A percentile compares a stretch with the other conserved stretches of the same genome.
These are phyloP conservation scores for Knoxia roxburghii DNA, from an alignment of 257 asterid genomes.

Conservation along the genomic window DNA sequence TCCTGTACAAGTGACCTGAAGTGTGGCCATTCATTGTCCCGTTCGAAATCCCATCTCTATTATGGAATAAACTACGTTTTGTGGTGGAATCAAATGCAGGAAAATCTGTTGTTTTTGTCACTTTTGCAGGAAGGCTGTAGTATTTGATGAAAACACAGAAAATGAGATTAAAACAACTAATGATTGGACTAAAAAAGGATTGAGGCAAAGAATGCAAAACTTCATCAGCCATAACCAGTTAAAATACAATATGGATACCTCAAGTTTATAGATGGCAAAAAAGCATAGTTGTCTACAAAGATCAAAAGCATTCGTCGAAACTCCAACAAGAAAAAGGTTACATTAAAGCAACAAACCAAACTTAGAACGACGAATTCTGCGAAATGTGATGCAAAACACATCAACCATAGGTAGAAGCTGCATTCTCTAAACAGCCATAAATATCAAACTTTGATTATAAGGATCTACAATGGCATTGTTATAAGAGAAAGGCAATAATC, in stretches of 20 bases:
- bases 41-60: conserved; percentile 25
- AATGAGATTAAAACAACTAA: neutral
- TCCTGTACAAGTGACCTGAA: conserved; percentile 28
- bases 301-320: neutral
- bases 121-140: conserved; percentile 52
- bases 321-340: too few species aligned
- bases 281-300: neutral
- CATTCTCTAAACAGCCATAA: neutral
- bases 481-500: neutral
- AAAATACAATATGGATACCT: neutral
- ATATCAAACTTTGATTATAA: too few species aligned
- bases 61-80: conserved; percentile 24
- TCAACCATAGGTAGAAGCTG: too few species aligned
- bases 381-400: neutral
- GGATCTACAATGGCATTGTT: neutral
- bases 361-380: neutral
- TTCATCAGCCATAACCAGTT: neutral
- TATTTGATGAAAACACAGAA: conserved; percentile 10
- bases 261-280: neutral
- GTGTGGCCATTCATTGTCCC: conserved; percentile 24
- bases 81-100: conserved; percentile 35
- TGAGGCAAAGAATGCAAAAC: neutral
- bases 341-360: neutral
- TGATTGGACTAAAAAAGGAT: neutral
- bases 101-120: conserved; percentile 35